phyloP scores from a whole-genome alignment of 2,329 filamentous ascomycete genomes.

The Pseudocercospora fuligena region DNA sequence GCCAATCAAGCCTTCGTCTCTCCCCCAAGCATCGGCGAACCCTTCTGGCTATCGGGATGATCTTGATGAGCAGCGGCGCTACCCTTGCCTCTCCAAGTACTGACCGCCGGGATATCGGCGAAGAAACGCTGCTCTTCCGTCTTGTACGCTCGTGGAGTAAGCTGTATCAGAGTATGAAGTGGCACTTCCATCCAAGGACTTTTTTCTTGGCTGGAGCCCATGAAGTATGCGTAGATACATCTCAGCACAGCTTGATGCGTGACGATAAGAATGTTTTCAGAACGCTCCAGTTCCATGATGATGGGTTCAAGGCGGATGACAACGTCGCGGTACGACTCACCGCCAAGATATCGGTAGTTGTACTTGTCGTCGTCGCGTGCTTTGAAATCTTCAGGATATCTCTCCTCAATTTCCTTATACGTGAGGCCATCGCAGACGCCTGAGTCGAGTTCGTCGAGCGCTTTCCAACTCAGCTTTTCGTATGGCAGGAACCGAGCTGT shows the following conservation, averaged over 20 bases:
- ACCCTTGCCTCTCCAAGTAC: conserved; percentile 94
- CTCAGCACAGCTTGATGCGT: conserved; percentile 96
- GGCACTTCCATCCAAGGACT: conserved; percentile 99
- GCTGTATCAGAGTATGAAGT: conserved; percentile 92
- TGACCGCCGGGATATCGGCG: conserved; percentile 92
- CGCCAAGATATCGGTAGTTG: conserved; percentile 97
- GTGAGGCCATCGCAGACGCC: conserved; percentile 97
- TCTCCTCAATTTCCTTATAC: conserved; percentile 90
- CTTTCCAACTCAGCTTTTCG: conserved; percentile 98
- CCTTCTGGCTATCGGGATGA: conserved; percentile 30
- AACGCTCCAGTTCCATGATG: conserved; percentile 98
- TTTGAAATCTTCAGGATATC: conserved; percentile 91
- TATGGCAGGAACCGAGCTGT: conserved; percentile 87
- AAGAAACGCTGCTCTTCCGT: conserved; percentile 87
- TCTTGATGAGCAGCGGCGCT: conserved; percentile 84
- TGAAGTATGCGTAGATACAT: conserved; percentile 98
- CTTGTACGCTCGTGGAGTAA: conserved; percentile 91
- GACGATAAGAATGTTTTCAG: conserved; percentile 96
- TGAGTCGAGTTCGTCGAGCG: conserved; percentile 93
- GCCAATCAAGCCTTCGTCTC: conserved; percentile 23
- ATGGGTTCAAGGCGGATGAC: conserved; percentile 97
- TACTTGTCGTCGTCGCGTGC: conserved; percentile 98
- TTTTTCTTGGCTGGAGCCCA: conserved; percentile 91
- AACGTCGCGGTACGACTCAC: conserved; percentile 94
- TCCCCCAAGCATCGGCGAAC: conserved; percentile 27